Evolutionary conservation across 2,329 filamentous ascomycete species (phyloP).

Genomic region (Fusarium humuli): DNA sequence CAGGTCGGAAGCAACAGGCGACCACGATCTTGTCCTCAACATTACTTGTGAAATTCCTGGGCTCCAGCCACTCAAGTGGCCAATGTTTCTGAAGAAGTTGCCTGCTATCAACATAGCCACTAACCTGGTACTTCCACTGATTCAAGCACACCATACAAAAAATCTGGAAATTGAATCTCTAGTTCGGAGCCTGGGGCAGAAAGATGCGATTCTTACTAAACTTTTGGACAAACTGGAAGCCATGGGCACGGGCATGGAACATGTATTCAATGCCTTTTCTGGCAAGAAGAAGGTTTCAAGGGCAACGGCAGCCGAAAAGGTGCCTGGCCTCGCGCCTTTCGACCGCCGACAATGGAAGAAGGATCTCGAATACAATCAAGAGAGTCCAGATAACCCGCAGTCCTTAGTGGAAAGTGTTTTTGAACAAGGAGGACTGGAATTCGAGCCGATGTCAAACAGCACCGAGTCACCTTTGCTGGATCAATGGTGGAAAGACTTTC

Average conservation of each 20-base stretch:
- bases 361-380: conserved; percentile 39
- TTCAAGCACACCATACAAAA: conserved; percentile 59
- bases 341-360: conserved; percentile 54
- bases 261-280: conserved; percentile 64
- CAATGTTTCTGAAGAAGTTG: conserved; percentile 65
- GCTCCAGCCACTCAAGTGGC: conserved; percentile 73
- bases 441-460: conserved; percentile 47
- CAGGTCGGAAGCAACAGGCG: conserved; percentile 50
- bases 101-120: conserved; percentile 58
- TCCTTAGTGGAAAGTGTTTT: conserved; percentile 59
- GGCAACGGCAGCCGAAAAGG: conserved; percentile 58
- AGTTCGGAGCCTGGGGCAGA: conserved; percentile 58
- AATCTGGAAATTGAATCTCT: conserved; percentile 58
- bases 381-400: conserved; percentile 49
- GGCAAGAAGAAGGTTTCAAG: conserved; percentile 61
- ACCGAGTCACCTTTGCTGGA: conserved; percentile 54
- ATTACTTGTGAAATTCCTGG: conserved; percentile 73
- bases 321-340: conserved; percentile 66
- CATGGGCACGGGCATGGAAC: conserved; percentile 63
- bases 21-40: conserved; percentile 61
- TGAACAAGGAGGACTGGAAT: conserved; percentile 50
- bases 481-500: conserved; percentile 63
- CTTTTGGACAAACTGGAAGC: conserved; percentile 66
- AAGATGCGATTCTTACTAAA: conserved; percentile 63
- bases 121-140: conserved; percentile 64